phyloP scores from a whole-genome alignment of 2,329 filamentous ascomycete genomes.

The Botrytis cinerea region DNA sequence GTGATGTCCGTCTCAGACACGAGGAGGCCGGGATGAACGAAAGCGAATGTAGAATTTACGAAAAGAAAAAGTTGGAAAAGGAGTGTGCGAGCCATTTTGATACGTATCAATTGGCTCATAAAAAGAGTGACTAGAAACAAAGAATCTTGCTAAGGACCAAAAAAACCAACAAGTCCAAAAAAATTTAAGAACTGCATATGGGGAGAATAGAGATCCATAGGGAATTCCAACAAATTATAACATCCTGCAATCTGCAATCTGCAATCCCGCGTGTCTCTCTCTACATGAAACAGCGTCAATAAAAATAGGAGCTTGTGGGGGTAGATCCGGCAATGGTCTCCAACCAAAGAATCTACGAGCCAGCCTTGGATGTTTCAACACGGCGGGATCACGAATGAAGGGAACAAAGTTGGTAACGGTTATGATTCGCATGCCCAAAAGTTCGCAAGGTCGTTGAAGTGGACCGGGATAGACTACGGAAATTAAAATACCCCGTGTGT shows the following conservation, averaged over 20 bases:
- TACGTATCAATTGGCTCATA: neutral
- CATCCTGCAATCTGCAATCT: neutral
- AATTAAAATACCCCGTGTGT: neutral
- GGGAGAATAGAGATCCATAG: too few relatives aligned
- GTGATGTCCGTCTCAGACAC: conserved; percentile 3
- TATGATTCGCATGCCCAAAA: too few relatives aligned
- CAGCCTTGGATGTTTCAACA: neutral
- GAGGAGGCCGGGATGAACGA: neutral
- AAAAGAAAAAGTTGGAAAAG: conserved; percentile 1
- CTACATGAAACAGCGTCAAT: neutral
- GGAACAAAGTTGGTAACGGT: neutral
- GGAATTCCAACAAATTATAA: neutral
- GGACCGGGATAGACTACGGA: neutral
- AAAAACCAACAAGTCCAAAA: neutral
- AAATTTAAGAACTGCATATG: neutral
- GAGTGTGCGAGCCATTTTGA: neutral
- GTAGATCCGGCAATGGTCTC: neutral
- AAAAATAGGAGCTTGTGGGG: neutral
- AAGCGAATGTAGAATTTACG: neutral
- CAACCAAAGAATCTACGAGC: neutral
- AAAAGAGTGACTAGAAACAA: neutral
- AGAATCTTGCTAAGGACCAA: neutral
- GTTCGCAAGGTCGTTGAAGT: neutral
- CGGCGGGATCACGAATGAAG: neutral
- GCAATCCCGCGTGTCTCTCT: neutral